phyloP scores from a whole-genome alignment of 352 stramenopile species.

The Pythium folliculosum region DNA sequence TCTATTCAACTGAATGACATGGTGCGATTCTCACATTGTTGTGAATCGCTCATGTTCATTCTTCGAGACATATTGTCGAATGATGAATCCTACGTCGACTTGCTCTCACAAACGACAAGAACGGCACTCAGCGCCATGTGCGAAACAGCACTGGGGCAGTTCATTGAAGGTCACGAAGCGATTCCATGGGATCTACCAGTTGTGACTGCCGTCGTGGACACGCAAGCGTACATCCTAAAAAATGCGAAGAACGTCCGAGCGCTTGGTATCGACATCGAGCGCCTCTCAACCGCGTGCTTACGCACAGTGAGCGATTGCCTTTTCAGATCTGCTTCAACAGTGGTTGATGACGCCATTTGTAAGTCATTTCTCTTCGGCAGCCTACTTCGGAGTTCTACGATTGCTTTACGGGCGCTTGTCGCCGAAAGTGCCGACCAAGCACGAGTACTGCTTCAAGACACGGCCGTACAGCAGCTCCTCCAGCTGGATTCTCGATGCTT shows the following conservation, averaged over 20 bases:
- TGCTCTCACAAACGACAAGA: background rate
- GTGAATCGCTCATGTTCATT: conserved; percentile 1
- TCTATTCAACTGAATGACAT: background rate
- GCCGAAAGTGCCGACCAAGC: conserved; percentile 1
- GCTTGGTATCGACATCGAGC: background rate
- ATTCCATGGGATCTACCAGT: background rate
- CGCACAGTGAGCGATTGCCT: conserved; percentile 10
- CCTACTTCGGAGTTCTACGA: conserved; percentile 4
- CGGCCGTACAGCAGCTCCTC: conserved; percentile 7
- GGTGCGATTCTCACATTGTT: background rate
- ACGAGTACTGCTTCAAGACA: conserved; percentile 6
- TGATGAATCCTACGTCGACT: background rate
- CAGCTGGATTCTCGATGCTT: conserved; percentile 1
- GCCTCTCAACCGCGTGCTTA: background rate
- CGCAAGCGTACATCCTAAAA: background rate
- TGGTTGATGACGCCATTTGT: background rate
- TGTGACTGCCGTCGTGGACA: background rate
- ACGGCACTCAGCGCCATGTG: background rate
- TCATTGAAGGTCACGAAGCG: background rate
- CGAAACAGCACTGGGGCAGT: background rate
- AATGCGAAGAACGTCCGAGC: background rate
- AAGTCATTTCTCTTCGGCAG: conserved; percentile 5
- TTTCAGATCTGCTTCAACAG: background rate
- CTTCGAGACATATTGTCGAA: background rate
- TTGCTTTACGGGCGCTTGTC: background rate